These are phyloP conservation scores for Cladosporium oxysporum DNA, from an alignment of 2,329 filamentous ascomycete genomes.

Conservation along the genomic window DNA sequence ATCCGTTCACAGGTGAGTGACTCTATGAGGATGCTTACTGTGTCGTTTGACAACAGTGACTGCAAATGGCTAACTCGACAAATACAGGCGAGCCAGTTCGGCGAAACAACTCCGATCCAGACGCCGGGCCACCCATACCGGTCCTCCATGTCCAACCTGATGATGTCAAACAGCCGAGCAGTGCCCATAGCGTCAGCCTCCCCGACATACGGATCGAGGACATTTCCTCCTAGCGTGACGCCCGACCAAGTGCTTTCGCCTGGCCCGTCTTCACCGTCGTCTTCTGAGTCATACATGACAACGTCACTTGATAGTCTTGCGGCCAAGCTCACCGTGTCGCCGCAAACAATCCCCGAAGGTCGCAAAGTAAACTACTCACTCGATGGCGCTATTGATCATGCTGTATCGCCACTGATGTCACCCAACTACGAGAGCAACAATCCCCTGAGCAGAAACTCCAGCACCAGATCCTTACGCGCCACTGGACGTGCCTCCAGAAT, in stretches of 20 bases:
- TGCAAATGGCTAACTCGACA: constrained; percentile 22
- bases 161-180: constrained; percentile 27
- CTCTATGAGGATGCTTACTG: neutral
- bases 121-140: constrained; percentile 17
- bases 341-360: constrained; percentile 36
- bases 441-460: constrained; percentile 34
- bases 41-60: neutral
- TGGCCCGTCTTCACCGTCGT: constrained; percentile 28
- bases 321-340: constrained; percentile 33
- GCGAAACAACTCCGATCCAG: constrained; percentile 26
- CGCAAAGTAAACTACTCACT: constrained; percentile 29
- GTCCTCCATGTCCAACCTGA: constrained; percentile 25
- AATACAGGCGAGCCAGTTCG: constrained; percentile 29
- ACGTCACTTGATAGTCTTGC: constrained; percentile 35
- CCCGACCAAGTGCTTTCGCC: constrained; percentile 10
- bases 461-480: constrained; percentile 32
- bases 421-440: constrained; percentile 28
- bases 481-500: constrained; percentile 26
- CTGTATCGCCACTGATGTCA: constrained; percentile 29
- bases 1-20: constrained; percentile 36
- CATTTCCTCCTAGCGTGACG: constrained; percentile 29
- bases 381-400: constrained; percentile 9
- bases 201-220: constrained; percentile 39
- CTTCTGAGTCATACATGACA: constrained; percentile 28
- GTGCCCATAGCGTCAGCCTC: constrained; percentile 26